Evolutionary conservation across 2,329 filamentous ascomycete genomes (phyloP).

Genomic region (Aspergillus costaricaensis): DNA sequence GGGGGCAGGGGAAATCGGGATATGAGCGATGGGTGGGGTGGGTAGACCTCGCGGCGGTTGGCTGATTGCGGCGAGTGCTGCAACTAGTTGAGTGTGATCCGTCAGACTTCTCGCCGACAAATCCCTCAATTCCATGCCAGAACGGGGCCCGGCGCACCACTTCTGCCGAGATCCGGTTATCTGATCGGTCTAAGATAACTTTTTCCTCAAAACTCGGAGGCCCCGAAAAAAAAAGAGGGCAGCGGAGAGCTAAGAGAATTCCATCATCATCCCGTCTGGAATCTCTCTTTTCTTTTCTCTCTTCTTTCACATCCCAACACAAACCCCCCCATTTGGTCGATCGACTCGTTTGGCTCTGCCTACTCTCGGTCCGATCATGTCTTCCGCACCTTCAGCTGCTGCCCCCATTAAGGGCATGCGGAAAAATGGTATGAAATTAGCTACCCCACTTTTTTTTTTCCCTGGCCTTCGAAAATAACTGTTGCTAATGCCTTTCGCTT

Average conservation of each 20-base stretch:
- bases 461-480: conserved; percentile 1
- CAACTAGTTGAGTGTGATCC: conserved; percentile 15
- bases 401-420: conserved; percentile 65
- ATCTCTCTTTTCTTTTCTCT: conserved; percentile 1
- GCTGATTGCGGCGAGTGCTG: conserved; percentile 14
- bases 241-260: conserved; percentile 2
- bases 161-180: conserved; percentile 46
- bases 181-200: conserved; percentile 46
- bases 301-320: not conserved
- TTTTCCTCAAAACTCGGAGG: conserved; percentile 22
- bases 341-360: not conserved
- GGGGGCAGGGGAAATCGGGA: conserved; percentile 10
- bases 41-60: conserved; percentile 15
- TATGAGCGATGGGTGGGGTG: conserved; percentile 17
- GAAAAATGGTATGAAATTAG: conserved; percentile 69
- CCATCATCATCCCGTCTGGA: not conserved
- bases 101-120: conserved; percentile 19
- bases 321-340: conserved; percentile 5
- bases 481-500: conserved; percentile 22
- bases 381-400: conserved; percentile 37
- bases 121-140: conserved; percentile 19
- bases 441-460: conserved; percentile 19
- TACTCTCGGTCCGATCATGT: conserved; percentile 46
- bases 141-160: conserved; percentile 19
- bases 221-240: conserved; percentile 20